Evolutionary conservation across 202 grass and related monocot species (phyloP).

Genomic region (Hordeum pubiflorum): DNA sequence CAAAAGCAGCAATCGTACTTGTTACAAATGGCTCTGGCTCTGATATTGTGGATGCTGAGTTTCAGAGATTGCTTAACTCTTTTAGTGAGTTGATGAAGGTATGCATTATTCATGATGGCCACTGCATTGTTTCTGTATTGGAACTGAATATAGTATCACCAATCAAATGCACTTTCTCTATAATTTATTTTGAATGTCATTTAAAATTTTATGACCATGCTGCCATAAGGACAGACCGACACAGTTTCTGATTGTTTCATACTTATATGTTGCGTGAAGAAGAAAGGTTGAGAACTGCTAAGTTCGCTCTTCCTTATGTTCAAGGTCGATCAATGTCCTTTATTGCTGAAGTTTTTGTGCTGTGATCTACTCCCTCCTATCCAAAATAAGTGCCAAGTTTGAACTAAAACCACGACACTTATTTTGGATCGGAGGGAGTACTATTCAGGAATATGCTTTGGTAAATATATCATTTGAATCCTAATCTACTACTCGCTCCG

Average conservation of each 20-base stretch:
- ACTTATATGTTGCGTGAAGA: neutral
- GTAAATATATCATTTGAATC: neutral
- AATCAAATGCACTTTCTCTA: neutral
- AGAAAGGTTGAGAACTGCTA: neutral
- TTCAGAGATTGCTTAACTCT: constrained; percentile 39
- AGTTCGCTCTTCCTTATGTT: neutral
- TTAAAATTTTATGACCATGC: neutral
- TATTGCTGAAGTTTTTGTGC: neutral
- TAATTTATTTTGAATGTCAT: constrained; percentile 5
- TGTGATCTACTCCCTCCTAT: neutral
- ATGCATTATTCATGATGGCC: neutral
- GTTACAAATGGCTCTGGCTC: constrained; percentile 43
- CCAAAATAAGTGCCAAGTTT: no score
- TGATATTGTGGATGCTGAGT: constrained; percentile 28
- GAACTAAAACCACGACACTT: no score
- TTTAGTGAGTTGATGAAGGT: constrained; percentile 52
- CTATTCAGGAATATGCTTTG: neutral
- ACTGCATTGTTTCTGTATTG: constrained; percentile 8
- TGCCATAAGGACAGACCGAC: neutral
- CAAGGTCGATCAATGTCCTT: neutral
- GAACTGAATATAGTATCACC: neutral
- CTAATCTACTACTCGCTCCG: neutral
- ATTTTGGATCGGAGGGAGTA: no score
- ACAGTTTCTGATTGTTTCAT: neutral
- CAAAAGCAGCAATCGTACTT: constrained; percentile 72